phyloP scores from a whole-genome alignment of 1,284 basidiomycete genomes.

The Cryptococcus maquisensis region DNA sequence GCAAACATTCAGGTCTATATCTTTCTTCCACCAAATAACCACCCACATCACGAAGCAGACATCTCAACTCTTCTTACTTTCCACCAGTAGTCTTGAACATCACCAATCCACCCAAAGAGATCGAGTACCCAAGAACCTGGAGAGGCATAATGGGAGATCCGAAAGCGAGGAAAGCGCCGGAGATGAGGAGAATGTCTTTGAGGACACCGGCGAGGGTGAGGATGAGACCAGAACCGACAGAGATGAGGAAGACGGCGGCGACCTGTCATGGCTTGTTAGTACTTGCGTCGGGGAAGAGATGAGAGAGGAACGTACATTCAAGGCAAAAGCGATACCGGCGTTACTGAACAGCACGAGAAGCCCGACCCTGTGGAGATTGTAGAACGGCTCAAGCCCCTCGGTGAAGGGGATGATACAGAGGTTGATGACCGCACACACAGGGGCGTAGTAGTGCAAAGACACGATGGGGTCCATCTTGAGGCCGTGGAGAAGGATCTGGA shows the following conservation, averaged over 20 bases:
- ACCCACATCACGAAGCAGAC: no score
- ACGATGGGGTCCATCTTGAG: constrained; percentile 97
- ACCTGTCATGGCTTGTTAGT: constrained; percentile 47
- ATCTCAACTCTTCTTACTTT: constrained; percentile 31
- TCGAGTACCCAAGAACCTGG: constrained; percentile 72
- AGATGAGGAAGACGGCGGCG: constrained; percentile 90
- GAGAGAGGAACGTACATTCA: constrained; percentile 61
- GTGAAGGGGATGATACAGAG: constrained; percentile 76
- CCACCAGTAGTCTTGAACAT: constrained; percentile 48
- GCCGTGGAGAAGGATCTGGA: constrained; percentile 89
- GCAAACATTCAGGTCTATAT: no score
- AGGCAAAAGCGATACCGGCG: constrained; percentile 79
- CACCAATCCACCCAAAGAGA: constrained; percentile 43
- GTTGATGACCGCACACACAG: constrained; percentile 92
- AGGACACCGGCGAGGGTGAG: constrained; percentile 93
- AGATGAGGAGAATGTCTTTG: constrained; percentile 79
- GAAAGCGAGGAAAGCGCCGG: constrained; percentile 80
- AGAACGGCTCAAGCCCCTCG: constrained; percentile 85
- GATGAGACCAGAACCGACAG: constrained; percentile 79
- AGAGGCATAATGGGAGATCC: constrained; percentile 71
- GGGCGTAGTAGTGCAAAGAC: constrained; percentile 91
- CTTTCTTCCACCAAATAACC: no score
- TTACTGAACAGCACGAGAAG: constrained; percentile 76
- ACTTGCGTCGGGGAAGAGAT: neutral
- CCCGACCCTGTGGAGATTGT: constrained; percentile 66